Evolutionary conservation across 2,329 filamentous ascomycete genomes (phyloP).

Genomic region (Thielaviopsis cerberus): DNA sequence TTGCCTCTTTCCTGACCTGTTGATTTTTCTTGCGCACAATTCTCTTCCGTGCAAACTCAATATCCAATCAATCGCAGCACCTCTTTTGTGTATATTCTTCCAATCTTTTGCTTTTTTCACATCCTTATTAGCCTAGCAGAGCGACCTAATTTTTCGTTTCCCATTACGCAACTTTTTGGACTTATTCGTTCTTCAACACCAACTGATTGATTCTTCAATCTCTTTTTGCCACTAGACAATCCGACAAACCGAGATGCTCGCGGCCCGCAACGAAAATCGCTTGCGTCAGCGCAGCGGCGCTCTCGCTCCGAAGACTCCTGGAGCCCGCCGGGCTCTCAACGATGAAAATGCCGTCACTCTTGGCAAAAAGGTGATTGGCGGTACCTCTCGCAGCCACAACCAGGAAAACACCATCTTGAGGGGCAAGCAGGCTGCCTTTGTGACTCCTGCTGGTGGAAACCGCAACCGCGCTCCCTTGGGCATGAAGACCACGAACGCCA

Average conservation of each 20-base stretch:
- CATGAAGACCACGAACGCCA: conserved; percentile 92
- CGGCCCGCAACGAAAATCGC: conserved; percentile 59
- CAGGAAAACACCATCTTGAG: conserved; percentile 8
- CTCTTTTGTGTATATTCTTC: background rate
- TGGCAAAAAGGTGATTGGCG: conserved; percentile 9
- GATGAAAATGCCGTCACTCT: conserved; percentile 52
- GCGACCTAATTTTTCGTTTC: background rate
- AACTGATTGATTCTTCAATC: background rate
- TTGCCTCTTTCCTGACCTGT: background rate
- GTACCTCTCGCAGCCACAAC: conserved; percentile 1
- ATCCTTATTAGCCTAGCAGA: background rate
- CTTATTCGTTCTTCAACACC: background rate
- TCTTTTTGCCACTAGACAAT: background rate
- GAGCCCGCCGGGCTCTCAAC: conserved; percentile 51
- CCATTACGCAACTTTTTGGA: background rate
- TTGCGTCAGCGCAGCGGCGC: conserved; percentile 24
- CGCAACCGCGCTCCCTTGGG: conserved; percentile 66
- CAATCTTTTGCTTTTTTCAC: background rate
- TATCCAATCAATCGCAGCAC: background rate
- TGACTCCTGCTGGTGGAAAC: conserved; percentile 15
- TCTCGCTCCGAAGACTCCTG: conserved; percentile 58
- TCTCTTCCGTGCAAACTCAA: background rate
- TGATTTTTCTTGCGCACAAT: background rate
- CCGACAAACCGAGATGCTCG: conserved; percentile 41
- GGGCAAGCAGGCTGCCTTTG: conserved; percentile 8